phyloP scores from a whole-genome alignment of 768 basidiomycete species.

The Hydnum rufescens region DNA sequence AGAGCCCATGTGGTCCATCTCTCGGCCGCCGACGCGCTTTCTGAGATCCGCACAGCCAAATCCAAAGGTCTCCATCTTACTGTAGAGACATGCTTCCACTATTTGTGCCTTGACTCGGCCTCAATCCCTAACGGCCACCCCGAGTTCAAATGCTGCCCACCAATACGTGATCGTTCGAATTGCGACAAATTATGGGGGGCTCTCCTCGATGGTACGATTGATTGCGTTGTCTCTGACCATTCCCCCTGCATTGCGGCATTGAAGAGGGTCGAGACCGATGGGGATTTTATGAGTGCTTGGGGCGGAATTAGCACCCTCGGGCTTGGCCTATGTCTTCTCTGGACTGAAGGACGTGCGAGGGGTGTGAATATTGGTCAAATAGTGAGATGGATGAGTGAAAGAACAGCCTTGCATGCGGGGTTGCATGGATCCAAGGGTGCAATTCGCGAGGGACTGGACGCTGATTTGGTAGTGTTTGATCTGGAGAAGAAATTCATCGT shows the following conservation, averaged over 20 bases:
- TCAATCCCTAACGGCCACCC: constrained; percentile 56
- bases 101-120: constrained; percentile 58
- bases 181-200: constrained; percentile 65
- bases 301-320: constrained; percentile 88
- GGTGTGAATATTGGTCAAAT: constrained; percentile 40
- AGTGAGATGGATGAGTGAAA: constrained; percentile 52
- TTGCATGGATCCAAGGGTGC: constrained; percentile 50
- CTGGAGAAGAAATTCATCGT: constrained; percentile 23
- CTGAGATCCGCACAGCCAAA: constrained; percentile 50
- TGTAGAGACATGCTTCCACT: constrained; percentile 96
- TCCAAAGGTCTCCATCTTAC: constrained; percentile 45
- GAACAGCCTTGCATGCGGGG: constrained; percentile 65
- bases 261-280: constrained; percentile 45
- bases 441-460: constrained; percentile 56
- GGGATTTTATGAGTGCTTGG: constrained; percentile 81
- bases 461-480: constrained; percentile 76
- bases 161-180: constrained; percentile 59
- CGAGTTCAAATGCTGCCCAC: constrained; percentile 94
- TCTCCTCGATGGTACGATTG: constrained; percentile 61
- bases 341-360: constrained; percentile 53
- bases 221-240: constrained; percentile 91
- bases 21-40: constrained; percentile 67
- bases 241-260: constrained; percentile 72
- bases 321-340: constrained; percentile 69
- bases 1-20: constrained; percentile 92